Conservation (phyloP, 805 yeast genomes). For the Schizosaccharomyces lindneri region DNA sequence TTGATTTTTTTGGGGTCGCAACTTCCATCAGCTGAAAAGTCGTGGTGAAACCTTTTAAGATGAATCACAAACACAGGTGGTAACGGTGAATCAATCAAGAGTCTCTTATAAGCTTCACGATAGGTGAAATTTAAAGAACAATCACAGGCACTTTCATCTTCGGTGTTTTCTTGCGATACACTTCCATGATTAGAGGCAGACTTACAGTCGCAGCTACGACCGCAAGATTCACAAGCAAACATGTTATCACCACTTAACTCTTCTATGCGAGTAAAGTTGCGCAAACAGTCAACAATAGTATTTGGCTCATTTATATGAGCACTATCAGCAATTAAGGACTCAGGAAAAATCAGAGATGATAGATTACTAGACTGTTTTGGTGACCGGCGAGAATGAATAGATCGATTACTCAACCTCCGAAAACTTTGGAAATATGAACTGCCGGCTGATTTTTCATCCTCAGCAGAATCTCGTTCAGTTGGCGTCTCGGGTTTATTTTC, state of each 20-base stretch:
- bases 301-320: background rate
- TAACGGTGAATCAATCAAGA: background rate
- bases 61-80: background rate
- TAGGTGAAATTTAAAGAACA: background rate
- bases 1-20: background rate
- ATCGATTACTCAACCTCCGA: background rate
- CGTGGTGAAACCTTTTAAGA: background rate
- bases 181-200: background rate
- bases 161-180: background rate
- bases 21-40: background rate
- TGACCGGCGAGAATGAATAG: background rate
- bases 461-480: background rate
- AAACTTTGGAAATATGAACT: background rate
- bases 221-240: conserved; percentile 3
- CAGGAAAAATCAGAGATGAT: background rate
- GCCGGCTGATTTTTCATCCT: background rate
- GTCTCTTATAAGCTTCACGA: background rate
- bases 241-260: background rate
- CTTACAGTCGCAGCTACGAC: background rate
- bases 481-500: background rate
- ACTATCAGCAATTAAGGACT: background rate
- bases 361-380: too few relatives aligned
- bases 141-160: background rate
- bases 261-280: background rate
- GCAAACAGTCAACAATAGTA: background rate